phyloP scores from a whole-genome alignment of 164 flowering plant species.

The Vitis rotundifolia region DNA sequence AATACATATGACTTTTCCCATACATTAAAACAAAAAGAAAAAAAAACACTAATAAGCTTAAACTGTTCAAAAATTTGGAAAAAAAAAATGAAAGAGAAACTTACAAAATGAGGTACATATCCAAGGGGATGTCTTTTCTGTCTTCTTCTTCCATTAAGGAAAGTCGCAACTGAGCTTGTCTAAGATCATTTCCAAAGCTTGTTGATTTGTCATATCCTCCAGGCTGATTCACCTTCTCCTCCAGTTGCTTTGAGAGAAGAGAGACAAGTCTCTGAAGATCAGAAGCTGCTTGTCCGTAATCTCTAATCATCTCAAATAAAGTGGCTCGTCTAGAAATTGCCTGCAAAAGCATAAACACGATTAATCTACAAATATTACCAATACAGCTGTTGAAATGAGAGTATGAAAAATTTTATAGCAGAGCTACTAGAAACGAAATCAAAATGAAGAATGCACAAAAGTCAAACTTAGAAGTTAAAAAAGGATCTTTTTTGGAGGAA shows the following conservation, averaged over 20 bases:
- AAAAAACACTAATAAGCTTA: too few species aligned
- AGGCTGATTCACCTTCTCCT: slow-evolving; percentile 34
- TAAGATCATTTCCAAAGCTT: slow-evolving; percentile 44
- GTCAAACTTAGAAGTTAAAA: too few species aligned
- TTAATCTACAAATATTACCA: not conserved
- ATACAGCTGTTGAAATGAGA: too few species aligned
- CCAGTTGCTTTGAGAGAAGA: slow-evolving; percentile 56
- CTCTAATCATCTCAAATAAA: slow-evolving; percentile 84
- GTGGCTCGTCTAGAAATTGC: slow-evolving; percentile 92
- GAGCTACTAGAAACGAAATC: too few species aligned
- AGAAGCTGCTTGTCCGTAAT: slow-evolving; percentile 74
- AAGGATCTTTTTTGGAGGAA: too few species aligned
- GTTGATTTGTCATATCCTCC: slow-evolving; percentile 30
- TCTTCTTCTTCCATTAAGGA: slow-evolving; percentile 64
- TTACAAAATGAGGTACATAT: slow-evolving; percentile 86
- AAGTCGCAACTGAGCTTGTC: slow-evolving; percentile 52
- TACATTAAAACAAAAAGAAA: too few species aligned
- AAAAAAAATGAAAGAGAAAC: slow-evolving; percentile 18
- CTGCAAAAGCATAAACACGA: slow-evolving; percentile 34
- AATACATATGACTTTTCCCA: too few species aligned
- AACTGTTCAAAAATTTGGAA: too few species aligned
- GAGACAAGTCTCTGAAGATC: slow-evolving; percentile 66
- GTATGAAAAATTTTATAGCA: too few species aligned
- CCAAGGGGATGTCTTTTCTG: slow-evolving; percentile 63
- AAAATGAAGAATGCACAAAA: too few species aligned